Percentiles rank a stretch among this genome's conserved stretches.
Evolutionary conservation across 371 early-diverging fungal genomes (phyloP).

Genomic region (Umbelopsis sp.): DNA sequence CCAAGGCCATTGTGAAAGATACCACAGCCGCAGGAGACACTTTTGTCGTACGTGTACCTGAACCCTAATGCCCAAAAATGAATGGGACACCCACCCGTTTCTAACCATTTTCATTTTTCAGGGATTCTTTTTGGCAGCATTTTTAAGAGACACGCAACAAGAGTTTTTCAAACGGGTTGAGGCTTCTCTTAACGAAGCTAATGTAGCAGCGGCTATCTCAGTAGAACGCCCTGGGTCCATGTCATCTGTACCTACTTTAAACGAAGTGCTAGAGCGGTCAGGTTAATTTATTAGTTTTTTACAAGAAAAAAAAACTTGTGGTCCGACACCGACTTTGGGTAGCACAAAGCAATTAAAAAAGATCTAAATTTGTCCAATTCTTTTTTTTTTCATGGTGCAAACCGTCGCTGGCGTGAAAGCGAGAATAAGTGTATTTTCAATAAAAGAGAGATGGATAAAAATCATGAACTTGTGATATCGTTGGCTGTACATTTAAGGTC

Average conservation of each 20-base stretch:
- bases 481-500: background rate
- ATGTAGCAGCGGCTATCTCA: constrained; percentile 61
- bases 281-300: constrained; percentile 1
- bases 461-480: no score
- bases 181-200: constrained; percentile 53
- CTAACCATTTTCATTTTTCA: constrained; percentile 58
- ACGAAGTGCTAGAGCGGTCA: constrained; percentile 39
- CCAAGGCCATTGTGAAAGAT: constrained; percentile 59
- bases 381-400: background rate
- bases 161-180: constrained; percentile 47
- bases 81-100: background rate
- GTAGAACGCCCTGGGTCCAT: constrained; percentile 65
- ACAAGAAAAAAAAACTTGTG: background rate
- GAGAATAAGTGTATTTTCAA: no score
- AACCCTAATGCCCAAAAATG: background rate
- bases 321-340: background rate
- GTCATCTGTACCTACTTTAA: constrained; percentile 60
- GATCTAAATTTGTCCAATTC: background rate
- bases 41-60: constrained; percentile 65
- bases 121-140: constrained; percentile 77
- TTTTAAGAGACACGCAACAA: constrained; percentile 45
- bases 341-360: constrained; percentile 16
- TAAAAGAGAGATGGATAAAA: no score
- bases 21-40: constrained; percentile 88
- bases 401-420: background rate